Evolutionary conservation across 768 basidiomycete species (phyloP), one percentile per base, ranked within the genome.

Genomic region (Coprinellus aureogranulatus): DNA sequence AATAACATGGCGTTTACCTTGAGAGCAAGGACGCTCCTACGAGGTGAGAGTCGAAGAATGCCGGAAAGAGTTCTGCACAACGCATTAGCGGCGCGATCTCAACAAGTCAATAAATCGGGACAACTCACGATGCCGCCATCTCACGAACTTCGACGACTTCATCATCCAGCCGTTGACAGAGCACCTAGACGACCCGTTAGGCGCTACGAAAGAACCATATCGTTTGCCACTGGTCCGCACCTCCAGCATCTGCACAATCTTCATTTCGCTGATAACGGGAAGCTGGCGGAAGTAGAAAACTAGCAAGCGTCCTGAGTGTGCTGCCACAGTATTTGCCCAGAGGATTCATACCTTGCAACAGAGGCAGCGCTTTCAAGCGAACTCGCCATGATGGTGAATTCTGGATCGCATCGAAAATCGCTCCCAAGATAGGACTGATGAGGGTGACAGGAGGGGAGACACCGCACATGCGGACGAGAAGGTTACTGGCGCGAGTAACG

Each of bases 201-300:
- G n/a, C n/a, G n/a, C n/a, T n/a, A n/a, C n/a, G n/a, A n/a, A n/a
- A n/a, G n/a, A n/a, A n/a, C n/a, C n/a, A n/a, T n/a, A n/a, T n/a
- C n/a, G n/a, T n/a, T n/a, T n/a, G n/a, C n/a, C n/a, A n/a, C n/a
- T n/a, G n/a, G n/a, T n/a, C n/a, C n/a, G 14, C 14, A 89, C 91
- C 77, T 93, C 92, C 16, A 95, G 74, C 63, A 95, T 90, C 65
- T 89, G 83, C 2, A 88, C 80, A 9, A 93, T 81, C 71, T 87
- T 88, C 27, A 77, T 73, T 64, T 94, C 92, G 55, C 76, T 81
- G 59, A 97, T 84, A 50, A 92, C 72, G n/a, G 90, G 89, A 9
- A 91, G 77, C 68, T 93, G 89, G 44, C 93, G 86, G 83, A 94
- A 95, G 75, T 93, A 93, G 65, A 91, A 87, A 27, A 93, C 87